Conservation (phyloP, 2,329 filamentous ascomycete genomes). For the Rachicladosporium sp. region DNA sequence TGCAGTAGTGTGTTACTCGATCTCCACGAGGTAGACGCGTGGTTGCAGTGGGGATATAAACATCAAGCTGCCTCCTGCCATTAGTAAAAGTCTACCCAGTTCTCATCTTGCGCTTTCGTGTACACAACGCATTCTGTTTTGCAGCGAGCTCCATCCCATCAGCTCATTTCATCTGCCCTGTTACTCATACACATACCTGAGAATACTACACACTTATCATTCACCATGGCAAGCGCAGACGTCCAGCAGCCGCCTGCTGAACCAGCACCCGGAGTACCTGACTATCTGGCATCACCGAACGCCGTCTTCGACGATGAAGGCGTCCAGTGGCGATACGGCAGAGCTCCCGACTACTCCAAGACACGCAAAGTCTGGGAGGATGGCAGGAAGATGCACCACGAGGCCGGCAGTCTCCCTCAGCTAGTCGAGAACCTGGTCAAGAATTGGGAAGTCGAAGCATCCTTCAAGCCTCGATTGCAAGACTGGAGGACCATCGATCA, state of each 20-base stretch:
- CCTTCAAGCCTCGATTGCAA: constrained; percentile 48
- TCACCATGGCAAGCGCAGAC: constrained; percentile 18
- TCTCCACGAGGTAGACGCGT: no score
- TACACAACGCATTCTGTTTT: no score
- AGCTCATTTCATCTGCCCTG: no score
- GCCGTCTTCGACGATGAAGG: constrained; percentile 43
- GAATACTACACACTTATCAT: neutral
- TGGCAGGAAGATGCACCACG: constrained; percentile 46
- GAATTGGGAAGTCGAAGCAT: constrained; percentile 62
- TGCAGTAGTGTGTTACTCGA: no score
- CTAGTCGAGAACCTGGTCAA: constrained; percentile 60
- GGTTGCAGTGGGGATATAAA: no score
- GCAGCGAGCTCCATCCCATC: no score
- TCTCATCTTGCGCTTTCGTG: no score
- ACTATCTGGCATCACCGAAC: constrained; percentile 47
- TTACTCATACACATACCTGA: no score
- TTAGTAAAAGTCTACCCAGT: no score
- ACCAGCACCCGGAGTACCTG: constrained; percentile 33
- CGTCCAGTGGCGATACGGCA: constrained; percentile 48
- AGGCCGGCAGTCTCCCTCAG: constrained; percentile 42
- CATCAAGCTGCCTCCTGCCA: no score
- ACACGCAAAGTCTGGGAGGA: constrained; percentile 47
- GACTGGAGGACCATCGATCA: constrained; percentile 57
- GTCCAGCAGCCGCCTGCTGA: constrained; percentile 15
- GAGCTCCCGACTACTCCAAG: constrained; percentile 51